Conservation (phyloP, 768 basidiomycete genomes). For the Kwoniella mangroviensis region DNA sequence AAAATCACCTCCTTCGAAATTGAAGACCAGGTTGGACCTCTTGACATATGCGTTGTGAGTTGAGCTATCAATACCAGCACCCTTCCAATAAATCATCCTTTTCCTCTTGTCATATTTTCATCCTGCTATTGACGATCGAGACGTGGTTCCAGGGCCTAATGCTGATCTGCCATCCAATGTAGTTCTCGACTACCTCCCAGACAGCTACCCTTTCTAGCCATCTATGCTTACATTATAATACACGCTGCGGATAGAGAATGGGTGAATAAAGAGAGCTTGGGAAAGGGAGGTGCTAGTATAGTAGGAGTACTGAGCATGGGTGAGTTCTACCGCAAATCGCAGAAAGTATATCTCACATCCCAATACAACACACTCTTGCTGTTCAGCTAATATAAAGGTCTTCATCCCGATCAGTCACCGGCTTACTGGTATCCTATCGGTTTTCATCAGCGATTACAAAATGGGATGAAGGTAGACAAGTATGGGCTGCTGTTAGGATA, state of each 20-base stretch:
- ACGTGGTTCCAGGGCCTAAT: too few relatives aligned
- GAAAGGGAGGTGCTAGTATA: slow-evolving; percentile 45
- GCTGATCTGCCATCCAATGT: not conserved
- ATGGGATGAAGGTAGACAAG: slow-evolving; percentile 55
- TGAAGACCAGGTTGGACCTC: slow-evolving; percentile 35
- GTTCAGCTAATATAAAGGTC: not conserved
- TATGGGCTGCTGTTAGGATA: slow-evolving; percentile 49
- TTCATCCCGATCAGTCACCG: slow-evolving; percentile 41
- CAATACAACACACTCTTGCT: not conserved
- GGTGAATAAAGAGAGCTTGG: slow-evolving; percentile 26
- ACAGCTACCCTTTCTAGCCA: slow-evolving; percentile 44
- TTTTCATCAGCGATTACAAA: slow-evolving; percentile 51
- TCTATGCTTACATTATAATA: slow-evolving; percentile 42
- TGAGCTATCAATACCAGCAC: not conserved
- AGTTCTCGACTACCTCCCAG: slow-evolving; percentile 51
- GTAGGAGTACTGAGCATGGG: slow-evolving; percentile 54
- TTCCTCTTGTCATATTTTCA: too few relatives aligned
- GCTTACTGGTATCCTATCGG: slow-evolving; percentile 52
- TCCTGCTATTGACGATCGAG: too few relatives aligned
- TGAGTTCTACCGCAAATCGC: slow-evolving; percentile 15
- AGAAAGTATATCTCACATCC: not conserved
- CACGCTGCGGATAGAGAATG: slow-evolving; percentile 33
- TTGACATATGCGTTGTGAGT: slow-evolving; percentile 52
- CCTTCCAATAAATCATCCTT: not conserved
- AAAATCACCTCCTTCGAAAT: slow-evolving; percentile 5